These are phyloP conservation scores for Pseudogymnoascus sp. DNA, from an alignment of 2,329 filamentous ascomycete species.

Conservation along the genomic window DNA sequence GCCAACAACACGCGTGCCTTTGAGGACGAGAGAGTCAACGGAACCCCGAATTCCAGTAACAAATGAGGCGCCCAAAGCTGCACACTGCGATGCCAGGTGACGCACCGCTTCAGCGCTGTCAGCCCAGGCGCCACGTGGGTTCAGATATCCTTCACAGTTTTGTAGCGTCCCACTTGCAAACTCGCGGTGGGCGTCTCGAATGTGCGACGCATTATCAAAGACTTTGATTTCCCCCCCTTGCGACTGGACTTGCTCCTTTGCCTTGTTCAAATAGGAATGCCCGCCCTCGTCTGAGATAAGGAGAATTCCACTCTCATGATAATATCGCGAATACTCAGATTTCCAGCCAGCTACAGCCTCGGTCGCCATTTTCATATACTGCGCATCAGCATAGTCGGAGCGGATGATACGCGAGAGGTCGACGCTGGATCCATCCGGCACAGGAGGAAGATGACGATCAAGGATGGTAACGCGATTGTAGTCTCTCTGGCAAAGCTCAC, in stretches of 20 bases:
- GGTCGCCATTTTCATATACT: background rate
- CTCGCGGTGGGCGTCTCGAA: background rate
- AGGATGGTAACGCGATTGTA: slow-evolving; percentile 49
- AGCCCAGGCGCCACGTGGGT: slow-evolving; percentile 14
- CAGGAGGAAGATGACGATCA: slow-evolving; percentile 50
- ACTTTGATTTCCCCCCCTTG: background rate
- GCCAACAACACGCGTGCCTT: background rate
- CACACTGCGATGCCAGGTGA: slow-evolving; percentile 11
- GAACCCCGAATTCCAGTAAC: slow-evolving; percentile 27
- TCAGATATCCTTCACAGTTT: background rate
- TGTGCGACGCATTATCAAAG: background rate
- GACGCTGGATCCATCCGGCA: slow-evolving; percentile 50
- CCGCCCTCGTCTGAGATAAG: background rate
- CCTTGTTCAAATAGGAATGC: background rate
- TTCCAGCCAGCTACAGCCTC: background rate
- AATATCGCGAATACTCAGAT: background rate
- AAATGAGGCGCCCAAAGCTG: slow-evolving; percentile 34
- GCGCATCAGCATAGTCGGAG: slow-evolving; percentile 68
- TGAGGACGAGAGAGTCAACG: slow-evolving; percentile 9
- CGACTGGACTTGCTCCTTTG: background rate
- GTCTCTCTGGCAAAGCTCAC: slow-evolving; percentile 55
- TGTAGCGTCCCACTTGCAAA: background rate
- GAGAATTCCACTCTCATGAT: background rate
- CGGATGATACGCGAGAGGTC: slow-evolving; percentile 60
- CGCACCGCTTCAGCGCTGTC: slow-evolving; percentile 16